phyloP scores from a whole-genome alignment of 805 yeast genomes.

The Kazachstania taianensis region DNA sequence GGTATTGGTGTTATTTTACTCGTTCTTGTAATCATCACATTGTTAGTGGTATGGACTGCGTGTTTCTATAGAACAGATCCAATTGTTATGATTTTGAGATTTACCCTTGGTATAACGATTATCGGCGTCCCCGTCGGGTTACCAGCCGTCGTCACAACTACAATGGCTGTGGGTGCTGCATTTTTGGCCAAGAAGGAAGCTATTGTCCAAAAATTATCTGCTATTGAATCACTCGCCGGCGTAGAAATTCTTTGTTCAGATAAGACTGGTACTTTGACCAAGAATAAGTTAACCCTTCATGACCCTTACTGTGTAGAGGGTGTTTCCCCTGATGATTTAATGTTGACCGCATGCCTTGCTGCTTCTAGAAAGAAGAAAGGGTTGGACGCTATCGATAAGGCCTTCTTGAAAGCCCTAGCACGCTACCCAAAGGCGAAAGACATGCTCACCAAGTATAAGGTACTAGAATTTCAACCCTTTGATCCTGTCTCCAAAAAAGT shows the following conservation, averaged over 20 bases:
- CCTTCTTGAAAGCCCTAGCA: constrained; percentile 85
- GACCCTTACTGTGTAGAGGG: constrained; percentile 98
- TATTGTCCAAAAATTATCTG: constrained; percentile 92
- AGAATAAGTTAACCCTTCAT: constrained; percentile 88
- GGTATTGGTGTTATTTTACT: constrained; percentile 92
- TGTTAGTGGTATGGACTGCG: constrained; percentile 85
- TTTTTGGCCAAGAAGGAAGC: constrained; percentile 95
- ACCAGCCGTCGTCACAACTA: constrained; percentile 97
- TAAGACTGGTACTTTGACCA: constrained; percentile 96
- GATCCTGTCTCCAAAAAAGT: constrained; percentile 97
- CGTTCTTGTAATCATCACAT: constrained; percentile 78
- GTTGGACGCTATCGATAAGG: constrained; percentile 94
- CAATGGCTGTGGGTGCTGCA: constrained; percentile 99
- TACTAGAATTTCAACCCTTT: constrained; percentile 91
- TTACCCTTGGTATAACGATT: constrained; percentile 90
- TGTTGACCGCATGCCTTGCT: constrained; percentile 96
- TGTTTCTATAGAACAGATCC: constrained; percentile 85
- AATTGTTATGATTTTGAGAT: constrained; percentile 81
- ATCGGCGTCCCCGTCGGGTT: constrained; percentile 98
- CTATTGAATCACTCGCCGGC: constrained; percentile 95
- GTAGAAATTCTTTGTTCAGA: constrained; percentile 96
- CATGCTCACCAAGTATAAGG: constrained; percentile 88
- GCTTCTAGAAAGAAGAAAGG: constrained; percentile 98
- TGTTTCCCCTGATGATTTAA: constrained; percentile 89
- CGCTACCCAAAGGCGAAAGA: constrained; percentile 85